These are phyloP conservation scores for Fusarium sp. DNA, from an alignment of 2,329 filamentous ascomycete genomes.

Conservation along the genomic window DNA sequence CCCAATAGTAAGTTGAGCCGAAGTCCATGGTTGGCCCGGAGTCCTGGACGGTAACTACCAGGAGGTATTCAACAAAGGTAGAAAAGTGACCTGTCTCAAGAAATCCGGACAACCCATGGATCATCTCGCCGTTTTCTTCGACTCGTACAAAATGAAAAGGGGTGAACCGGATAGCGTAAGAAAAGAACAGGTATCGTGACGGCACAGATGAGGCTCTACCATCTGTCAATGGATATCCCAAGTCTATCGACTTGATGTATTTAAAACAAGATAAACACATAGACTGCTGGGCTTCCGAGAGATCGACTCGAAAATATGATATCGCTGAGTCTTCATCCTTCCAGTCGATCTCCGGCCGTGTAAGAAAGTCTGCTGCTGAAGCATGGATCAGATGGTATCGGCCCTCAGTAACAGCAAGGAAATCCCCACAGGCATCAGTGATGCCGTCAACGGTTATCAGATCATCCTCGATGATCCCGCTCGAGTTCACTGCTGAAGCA, in stretches of 20 bases:
- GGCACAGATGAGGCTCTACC: accelerated
- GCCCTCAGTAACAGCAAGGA: accelerated
- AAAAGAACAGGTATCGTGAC: background rate
- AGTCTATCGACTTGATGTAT: background rate
- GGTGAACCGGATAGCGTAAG: background rate
- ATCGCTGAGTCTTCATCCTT: background rate
- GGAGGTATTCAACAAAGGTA: too few relatives aligned
- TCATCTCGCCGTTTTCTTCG: too few relatives aligned
- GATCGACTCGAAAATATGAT: background rate
- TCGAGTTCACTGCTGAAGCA: background rate
- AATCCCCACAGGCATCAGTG: background rate
- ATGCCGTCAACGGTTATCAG: background rate
- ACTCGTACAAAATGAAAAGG: background rate
- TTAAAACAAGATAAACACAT: background rate
- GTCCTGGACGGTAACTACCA: too few relatives aligned
- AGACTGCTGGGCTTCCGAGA: accelerated
- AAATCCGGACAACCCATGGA: too few relatives aligned
- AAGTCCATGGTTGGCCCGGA: too few relatives aligned
- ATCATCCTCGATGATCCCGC: background rate
- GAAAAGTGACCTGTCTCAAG: too few relatives aligned
- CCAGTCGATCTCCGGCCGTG: background rate
- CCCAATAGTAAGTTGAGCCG: too few relatives aligned
- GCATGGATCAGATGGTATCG: background rate
- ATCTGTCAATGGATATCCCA: background rate
- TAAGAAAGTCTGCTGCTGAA: background rate